Evolutionary conservation across 768 basidiomycete species (phyloP), one percentile per base, ranked within the genome.

Genomic region (Lactifluus piperatus): DNA sequence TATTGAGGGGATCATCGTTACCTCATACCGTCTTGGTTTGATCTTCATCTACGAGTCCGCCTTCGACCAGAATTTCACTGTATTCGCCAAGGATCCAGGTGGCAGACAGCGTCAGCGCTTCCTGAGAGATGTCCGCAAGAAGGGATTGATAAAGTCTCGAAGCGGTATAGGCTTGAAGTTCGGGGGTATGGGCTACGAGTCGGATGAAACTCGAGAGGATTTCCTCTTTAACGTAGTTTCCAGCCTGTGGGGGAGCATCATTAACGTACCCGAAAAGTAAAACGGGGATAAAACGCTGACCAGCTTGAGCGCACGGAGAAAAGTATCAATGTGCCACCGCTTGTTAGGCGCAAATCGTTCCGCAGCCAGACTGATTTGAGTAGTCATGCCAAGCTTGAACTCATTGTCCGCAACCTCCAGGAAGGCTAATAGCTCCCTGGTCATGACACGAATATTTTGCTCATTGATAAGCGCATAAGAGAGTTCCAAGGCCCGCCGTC

Each of bases 261-360:
- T 18, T 14, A n/a, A 55, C 13, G 8, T 7, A 22, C 26, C n/a
- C 9, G 10, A 24, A 26, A 26, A 39, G 27, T 20, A 2, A 29
- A n/a, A 41, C 16, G 7, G 57, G 22, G 41, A 41, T 36, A 39
- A 43, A 22, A 2, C 3, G 77, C 86, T 57, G 59, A 95, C 94
- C 68, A 97, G 74, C 71, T 94, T 94, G 62, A 99, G 72, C 2
- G 93, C 91, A 29, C 97, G 82, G 49, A 99, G 73, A 4, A 97
- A 91, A 0, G 97, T 98, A 71, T 98, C 97, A 53, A 99, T 99
- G 70, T 99, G 97, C 95, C 95, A 99, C 63, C 97, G 80, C 73
- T 94, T 94, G 72, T 95, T 97, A 0, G 97, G 97, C 0, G 95
- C 95, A 69, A 91, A 98, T 46, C 94, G 79, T 72, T 99, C 97